These are phyloP conservation scores for Phytophthora citricola DNA, from an alignment of 352 stramenopile genomes.

Conservation along the genomic window DNA sequence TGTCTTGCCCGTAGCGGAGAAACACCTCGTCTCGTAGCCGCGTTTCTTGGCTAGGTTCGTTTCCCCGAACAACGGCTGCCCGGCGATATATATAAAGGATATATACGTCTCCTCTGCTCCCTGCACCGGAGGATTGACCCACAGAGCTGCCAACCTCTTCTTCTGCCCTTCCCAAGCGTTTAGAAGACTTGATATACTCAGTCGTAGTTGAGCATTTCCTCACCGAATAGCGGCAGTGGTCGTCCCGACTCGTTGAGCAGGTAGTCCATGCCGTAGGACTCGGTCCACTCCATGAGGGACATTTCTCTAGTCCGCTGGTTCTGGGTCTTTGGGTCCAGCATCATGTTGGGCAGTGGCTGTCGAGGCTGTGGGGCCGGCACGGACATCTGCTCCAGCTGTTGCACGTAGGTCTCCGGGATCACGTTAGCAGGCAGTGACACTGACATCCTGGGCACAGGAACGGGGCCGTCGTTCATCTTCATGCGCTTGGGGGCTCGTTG, in stretches of 20 bases:
- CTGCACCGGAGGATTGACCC: constrained; percentile 2
- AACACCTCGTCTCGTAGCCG: constrained; percentile 8
- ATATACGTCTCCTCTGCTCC: constrained; percentile 28
- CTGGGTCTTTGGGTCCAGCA: constrained; percentile 53
- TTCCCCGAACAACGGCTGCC: constrained; percentile 13
- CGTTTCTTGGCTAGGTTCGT: constrained; percentile 17
- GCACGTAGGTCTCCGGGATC: constrained; percentile 28
- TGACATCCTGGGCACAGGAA: constrained; percentile 17
- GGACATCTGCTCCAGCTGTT: constrained; percentile 32
- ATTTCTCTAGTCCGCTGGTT: constrained; percentile 66
- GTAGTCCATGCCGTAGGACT: constrained; percentile 82
- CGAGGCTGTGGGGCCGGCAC: constrained; percentile 21
- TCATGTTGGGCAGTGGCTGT: constrained; percentile 32
- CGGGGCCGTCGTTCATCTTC: constrained; percentile 31
- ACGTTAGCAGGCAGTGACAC: constrained; percentile 20
- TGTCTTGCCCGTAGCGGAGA: constrained; percentile 11
- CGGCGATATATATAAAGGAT: constrained; percentile 37
- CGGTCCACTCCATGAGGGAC: constrained; percentile 81
- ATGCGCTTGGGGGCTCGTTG: constrained; percentile 56
- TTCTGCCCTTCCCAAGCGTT: no score
- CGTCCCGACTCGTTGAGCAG: constrained; percentile 70
- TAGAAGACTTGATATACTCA: constrained; percentile 31
- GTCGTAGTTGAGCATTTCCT: constrained; percentile 66
- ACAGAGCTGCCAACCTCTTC: constrained; percentile 2
- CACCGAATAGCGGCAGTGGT: constrained; percentile 62